Evolutionary conservation across 1,139 yeast genomes (phyloP), one percentile per base, ranked within the genome.

Genomic region (Scheffersomyces quercinus): DNA sequence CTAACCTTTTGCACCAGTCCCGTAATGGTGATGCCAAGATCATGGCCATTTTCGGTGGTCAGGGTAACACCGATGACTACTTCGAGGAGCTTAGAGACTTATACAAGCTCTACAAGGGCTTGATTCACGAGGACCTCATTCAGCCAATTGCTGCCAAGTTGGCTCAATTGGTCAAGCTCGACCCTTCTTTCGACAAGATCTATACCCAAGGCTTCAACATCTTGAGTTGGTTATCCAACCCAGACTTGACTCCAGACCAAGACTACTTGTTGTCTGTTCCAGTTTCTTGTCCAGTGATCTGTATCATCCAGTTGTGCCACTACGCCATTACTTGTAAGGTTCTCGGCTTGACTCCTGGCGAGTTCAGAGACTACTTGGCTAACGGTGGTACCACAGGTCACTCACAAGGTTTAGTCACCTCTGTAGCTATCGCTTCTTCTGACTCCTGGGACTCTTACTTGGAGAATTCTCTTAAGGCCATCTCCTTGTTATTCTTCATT

Each of bases 51-150:
- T 93, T 93, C 59, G 99, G 99, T 65, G 99, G 99, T 59, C 99
- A 93, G 75, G 99, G 99, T 71, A 91, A 89, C 72, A 85, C 96
- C 41, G 98, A 95, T 62, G 98, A 93, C 64, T 93, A 90, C 75
- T 93, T 93, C 61, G 97, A 91, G 63, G 99, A 95, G 74, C 82
- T 93, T 62, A 83, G 96, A 66, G 96, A 90, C 55, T 68, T 90
- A 48, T 85, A 87, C 73, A 74, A 80, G 51, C 76, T 83, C 49
- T 93, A 95, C 73, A 77, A 83, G 54, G 88, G 88, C 28, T 76
- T 93, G 51, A 74, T 90, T 48, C 47, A 52, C 45, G 70, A 79
- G 37, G 95, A 87, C 56, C 82, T 91, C 56, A 76, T 93, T 56
- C 71, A 74, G 50, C 77, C 82, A 53, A 80, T 89, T 49, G 89